Percentiles rank a stretch among this genome's conserved stretches.
Conservation (phyloP, 2,329 filamentous ascomycete genomes). For the Cercospora nicotianae region DNA sequence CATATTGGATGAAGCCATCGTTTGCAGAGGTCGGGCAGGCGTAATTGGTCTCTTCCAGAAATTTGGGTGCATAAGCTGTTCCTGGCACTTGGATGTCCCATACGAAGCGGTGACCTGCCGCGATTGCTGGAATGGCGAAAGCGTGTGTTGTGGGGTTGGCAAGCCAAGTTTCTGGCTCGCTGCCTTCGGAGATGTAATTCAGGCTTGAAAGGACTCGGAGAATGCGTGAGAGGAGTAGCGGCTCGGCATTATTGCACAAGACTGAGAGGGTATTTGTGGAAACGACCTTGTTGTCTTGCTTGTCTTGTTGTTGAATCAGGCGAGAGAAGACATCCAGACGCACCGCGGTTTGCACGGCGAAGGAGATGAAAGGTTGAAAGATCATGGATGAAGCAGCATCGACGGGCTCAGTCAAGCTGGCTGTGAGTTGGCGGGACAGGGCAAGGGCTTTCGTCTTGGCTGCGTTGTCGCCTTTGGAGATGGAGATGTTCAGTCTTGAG, state of each 20-base stretch:
- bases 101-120: background rate
- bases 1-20: background rate
- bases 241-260: background rate
- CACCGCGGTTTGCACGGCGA: constrained; percentile 10
- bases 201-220: background rate
- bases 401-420: constrained; percentile 6
- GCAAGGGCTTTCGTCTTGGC: background rate
- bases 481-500: background rate
- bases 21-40: background rate
- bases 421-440: constrained; percentile 9
- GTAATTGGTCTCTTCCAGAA: background rate
- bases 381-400: constrained; percentile 12
- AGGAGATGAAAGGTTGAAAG: constrained; percentile 11
- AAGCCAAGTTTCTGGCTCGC: background rate
- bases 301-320: constrained; percentile 3
- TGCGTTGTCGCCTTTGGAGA: constrained; percentile 1
- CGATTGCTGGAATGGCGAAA: background rate
- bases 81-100: background rate
- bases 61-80: background rate
- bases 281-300: background rate
- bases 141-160: background rate
- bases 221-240: background rate
- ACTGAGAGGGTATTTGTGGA: background rate
- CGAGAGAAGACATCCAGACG: constrained; percentile 12
- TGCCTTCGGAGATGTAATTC: background rate